Evolutionary conservation across 2,329 filamentous ascomycete genomes (phyloP).

Genomic region (Epichloe glyceriae): DNA sequence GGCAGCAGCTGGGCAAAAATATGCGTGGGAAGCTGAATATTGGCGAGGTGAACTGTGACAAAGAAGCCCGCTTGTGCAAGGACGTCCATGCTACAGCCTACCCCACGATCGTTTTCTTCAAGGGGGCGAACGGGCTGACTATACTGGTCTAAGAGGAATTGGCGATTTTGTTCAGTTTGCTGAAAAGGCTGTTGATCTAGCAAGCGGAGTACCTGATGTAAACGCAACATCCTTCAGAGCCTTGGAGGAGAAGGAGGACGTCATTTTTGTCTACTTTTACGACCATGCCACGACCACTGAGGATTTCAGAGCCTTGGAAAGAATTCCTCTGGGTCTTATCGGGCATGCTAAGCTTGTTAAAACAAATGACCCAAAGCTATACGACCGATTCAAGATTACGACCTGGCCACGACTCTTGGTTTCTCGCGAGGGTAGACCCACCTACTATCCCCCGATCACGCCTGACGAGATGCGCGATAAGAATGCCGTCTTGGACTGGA

Average conservation of each 20-base stretch:
- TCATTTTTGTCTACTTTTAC: slow-evolving; percentile 96
- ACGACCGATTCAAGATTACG: slow-evolving; percentile 80
- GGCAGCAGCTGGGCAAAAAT: slow-evolving; percentile 79
- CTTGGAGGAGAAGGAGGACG: slow-evolving; percentile 84
- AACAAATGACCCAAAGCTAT: slow-evolving; percentile 65
- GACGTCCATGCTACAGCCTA: slow-evolving; percentile 69
- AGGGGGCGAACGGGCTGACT: slow-evolving; percentile 83
- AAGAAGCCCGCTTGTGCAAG: slow-evolving; percentile 78
- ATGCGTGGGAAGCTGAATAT: slow-evolving; percentile 85
- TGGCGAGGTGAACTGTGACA: slow-evolving; percentile 91
- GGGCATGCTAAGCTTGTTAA: slow-evolving; percentile 89
- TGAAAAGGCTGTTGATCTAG: slow-evolving; percentile 70
- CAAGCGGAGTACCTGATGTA: slow-evolving; percentile 67
- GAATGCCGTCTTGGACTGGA: slow-evolving; percentile 69
- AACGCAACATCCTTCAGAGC: slow-evolving; percentile 63
- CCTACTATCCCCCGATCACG: slow-evolving; percentile 77
- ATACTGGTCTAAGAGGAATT: slow-evolving; percentile 78
- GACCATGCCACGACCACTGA: slow-evolving; percentile 88
- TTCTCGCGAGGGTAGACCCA: slow-evolving; percentile 75
- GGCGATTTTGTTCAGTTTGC: slow-evolving; percentile 83
- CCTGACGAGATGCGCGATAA: slow-evolving; percentile 89
- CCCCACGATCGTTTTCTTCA: slow-evolving; percentile 87
- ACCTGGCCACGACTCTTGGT: slow-evolving; percentile 94
- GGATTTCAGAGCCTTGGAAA: slow-evolving; percentile 80
- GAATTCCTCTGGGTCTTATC: slow-evolving; percentile 75